Evolutionary conservation across 768 basidiomycete genomes (phyloP).

Genomic region (Chiua virens): DNA sequence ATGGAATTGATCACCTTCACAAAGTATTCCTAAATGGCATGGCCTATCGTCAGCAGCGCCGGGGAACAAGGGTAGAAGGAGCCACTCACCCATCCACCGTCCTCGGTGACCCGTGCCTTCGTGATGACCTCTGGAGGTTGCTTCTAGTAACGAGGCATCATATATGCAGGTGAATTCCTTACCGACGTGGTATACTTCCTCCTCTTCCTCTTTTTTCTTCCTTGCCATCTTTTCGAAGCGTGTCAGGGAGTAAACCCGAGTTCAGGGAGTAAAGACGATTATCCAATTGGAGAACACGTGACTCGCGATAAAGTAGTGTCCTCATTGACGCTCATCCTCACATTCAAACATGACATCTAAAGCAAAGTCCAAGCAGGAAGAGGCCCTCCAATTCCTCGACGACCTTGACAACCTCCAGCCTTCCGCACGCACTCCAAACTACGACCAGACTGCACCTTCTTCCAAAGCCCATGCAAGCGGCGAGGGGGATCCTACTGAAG

Average conservation of each 20-base stretch:
- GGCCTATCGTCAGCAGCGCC: background rate
- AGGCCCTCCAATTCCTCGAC: conserved; percentile 91
- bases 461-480: conserved; percentile 29
- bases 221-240: conserved; percentile 16
- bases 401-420: conserved; percentile 85
- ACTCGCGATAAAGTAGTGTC: background rate
- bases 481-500: conserved; percentile 75
- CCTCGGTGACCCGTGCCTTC: conserved; percentile 51
- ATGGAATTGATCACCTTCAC: conserved; percentile 54
- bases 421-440: conserved; percentile 24
- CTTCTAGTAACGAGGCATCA: background rate
- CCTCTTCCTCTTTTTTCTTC: conserved; percentile 28
- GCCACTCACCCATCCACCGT: conserved; percentile 52
- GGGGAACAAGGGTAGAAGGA: background rate
- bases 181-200: conserved; percentile 52
- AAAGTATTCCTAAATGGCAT: conserved; percentile 51
- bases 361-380: conserved; percentile 78
- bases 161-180: conserved; percentile 10
- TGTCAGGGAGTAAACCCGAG: too few relatives aligned
- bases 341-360: conserved; percentile 37
- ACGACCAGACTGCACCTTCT: conserved; percentile 22
- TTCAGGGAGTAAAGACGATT: too few relatives aligned
- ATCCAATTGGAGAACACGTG: conserved; percentile 12
- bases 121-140: conserved; percentile 55
- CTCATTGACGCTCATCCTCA: background rate